Conservation (phyloP, 257 asterid species). For the Lycium ferocissimum region DNA sequence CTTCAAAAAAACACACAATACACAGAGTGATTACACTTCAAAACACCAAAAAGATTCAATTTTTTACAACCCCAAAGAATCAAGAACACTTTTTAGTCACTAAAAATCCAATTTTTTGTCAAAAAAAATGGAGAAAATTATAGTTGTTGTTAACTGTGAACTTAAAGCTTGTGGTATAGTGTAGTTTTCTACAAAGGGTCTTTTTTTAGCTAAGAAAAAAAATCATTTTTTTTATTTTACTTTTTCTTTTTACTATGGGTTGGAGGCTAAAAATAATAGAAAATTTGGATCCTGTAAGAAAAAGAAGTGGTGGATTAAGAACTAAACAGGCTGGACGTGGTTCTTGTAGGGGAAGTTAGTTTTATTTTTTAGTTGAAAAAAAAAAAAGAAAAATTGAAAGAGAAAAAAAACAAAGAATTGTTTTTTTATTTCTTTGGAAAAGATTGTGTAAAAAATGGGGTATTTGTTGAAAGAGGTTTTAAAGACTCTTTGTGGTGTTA, state of each 20-base stretch:
- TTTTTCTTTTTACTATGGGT: not conserved
- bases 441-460: conserved; percentile 59
- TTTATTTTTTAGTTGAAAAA: conserved; percentile 17
- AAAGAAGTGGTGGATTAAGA: conserved; percentile 92
- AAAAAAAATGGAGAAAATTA: conserved; percentile 61
- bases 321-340: conserved; percentile 98
- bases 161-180: conserved; percentile 91
- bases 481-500: conserved; percentile 94
- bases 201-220: not conserved
- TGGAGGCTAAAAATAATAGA: conserved; percentile 53
- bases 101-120: not conserved
- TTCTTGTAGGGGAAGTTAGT: conserved; percentile 98
- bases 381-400: not conserved
- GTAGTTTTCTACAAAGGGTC: conserved; percentile 51
- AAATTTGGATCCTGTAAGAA: conserved; percentile 90
- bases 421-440: not conserved
- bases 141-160: conserved; percentile 64
- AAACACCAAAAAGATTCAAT: not conserved
- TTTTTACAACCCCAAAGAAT: not conserved
- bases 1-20: not conserved
- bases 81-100: not conserved
- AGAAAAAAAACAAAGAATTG: not conserved
- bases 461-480: conserved; percentile 88
- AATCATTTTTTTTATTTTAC: not conserved
- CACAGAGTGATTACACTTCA: conserved; percentile 1